Base-by-base conservation (phyloP, 179 eudicot species). In the Carnegiea gigantea region DNA sequence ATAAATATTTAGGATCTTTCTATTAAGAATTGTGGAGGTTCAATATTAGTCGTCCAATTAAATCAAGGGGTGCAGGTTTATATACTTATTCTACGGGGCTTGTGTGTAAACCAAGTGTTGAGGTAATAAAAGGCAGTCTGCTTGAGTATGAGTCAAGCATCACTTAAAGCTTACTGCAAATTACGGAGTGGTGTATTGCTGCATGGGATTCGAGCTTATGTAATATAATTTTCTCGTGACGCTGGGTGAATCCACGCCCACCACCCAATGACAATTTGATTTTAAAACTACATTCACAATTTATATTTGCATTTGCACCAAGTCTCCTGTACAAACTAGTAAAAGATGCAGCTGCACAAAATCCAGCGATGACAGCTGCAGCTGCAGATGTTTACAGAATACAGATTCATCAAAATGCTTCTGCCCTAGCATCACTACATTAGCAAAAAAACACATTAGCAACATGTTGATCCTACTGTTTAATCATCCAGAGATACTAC, bases 361-460 rank as follows among this genome's bases (percentile, higher is more conserved):
- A 62, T 51, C 33, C 17, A 73, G 67, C 76, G 4, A 21, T 33
- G 21, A 44, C 17, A 17, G 62, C 73, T 53, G n/a, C 8, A 20
- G 40, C 73, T 44, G 14, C 80, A 51, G 15, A 20, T 73, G 65
- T 73, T 53, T 79, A 83, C 79, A 17, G 57, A 51, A 51, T 5
- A 51, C 57, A 79, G 0, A 28, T 28, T 53, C 57, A 70, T 60
- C 64, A 75, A 49, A 54, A 43, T 59, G 75, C 80, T 76, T 30
- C 60, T 59, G 73, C 57, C 80, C 76, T n/a, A 43, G 44, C 14
- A 30, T 59, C 33, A 53, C 20, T 40, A 54, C 44, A 54, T 51
- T 67, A 13, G 38, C 77, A 51, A 80, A 75, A 79, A 83, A 68
- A 79, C 79, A 73, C 17, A 80, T 75, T 17, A 64, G 70, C 64